A percentile compares a stretch with the other conserved stretches of the same genome.
These are phyloP conservation scores for Zygosaccharomyces lentus DNA, from an alignment of 805 yeast genomes.

Conservation along the genomic window DNA sequence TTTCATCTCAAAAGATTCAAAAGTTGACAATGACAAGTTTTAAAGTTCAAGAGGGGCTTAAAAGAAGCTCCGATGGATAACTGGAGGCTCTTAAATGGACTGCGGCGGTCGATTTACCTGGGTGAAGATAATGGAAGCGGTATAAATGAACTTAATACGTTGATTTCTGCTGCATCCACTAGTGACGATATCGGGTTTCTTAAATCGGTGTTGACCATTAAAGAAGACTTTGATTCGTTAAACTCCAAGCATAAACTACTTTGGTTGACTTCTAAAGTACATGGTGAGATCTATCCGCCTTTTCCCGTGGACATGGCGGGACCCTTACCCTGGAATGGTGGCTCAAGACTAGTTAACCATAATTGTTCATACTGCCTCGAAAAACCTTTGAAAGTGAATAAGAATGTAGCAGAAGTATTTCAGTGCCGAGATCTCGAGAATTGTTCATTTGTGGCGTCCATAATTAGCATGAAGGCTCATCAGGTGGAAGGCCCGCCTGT, in stretches of 20 bases:
- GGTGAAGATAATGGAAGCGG: not conserved
- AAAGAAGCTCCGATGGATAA: conserved; percentile 6
- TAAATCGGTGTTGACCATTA: conserved; percentile 14
- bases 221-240: conserved; percentile 9
- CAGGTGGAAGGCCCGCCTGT: conserved; percentile 14
- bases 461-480: conserved; percentile 46
- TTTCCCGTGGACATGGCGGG: conserved; percentile 20
- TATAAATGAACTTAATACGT: conserved; percentile 1
- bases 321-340: conserved; percentile 20
- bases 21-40: not conserved
- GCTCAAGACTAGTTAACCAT: conserved; percentile 5
- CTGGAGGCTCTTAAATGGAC: conserved; percentile 10
- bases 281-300: conserved; percentile 27
- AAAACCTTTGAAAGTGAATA: conserved; percentile 7
- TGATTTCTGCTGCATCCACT: conserved; percentile 8
- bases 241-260: conserved; percentile 14
- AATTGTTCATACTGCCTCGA: conserved; percentile 10
- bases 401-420: conserved; percentile 8
- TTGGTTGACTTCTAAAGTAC: conserved; percentile 28
- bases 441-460: conserved; percentile 72
- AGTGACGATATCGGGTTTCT: conserved; percentile 16
- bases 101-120: conserved; percentile 11
- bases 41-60: not conserved
- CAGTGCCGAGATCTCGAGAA: conserved; percentile 40
- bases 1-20: not conserved